These are phyloP conservation scores for Spinellus fusiger DNA, from an alignment of 192 early-diverging fungal genomes.

Conservation along the genomic window DNA sequence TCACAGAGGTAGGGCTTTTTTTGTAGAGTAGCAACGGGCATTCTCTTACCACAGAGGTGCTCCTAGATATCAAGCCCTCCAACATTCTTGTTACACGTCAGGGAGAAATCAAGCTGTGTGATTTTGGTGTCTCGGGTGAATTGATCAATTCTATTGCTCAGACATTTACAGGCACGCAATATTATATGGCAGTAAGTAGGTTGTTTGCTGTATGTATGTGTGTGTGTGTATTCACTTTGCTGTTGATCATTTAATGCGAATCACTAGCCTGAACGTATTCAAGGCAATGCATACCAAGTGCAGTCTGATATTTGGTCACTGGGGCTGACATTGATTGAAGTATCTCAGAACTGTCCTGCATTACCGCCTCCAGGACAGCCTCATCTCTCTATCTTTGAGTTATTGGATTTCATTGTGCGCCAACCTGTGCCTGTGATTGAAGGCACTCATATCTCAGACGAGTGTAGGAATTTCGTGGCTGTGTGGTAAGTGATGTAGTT, in stretches of 20 bases:
- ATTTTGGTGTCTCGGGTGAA: slow-evolving; percentile 95
- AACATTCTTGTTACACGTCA: slow-evolving; percentile 89
- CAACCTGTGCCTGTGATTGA: slow-evolving; percentile 70
- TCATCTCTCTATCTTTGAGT: slow-evolving; percentile 81
- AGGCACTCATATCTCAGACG: slow-evolving; percentile 51
- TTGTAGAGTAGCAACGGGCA: background rate
- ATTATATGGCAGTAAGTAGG: slow-evolving; percentile 85
- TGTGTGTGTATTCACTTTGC: slow-evolving; percentile 6
- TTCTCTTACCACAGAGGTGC: background rate
- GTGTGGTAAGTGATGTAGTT: slow-evolving; percentile 70
- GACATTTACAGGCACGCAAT: slow-evolving; percentile 95
- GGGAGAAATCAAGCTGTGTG: slow-evolving; percentile 93
- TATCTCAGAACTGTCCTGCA: slow-evolving; percentile 88
- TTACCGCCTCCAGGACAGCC: slow-evolving; percentile 62
- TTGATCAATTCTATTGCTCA: slow-evolving; percentile 82
- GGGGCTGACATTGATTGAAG: slow-evolving; percentile 89
- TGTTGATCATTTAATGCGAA: background rate
- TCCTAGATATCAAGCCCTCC: slow-evolving; percentile 92
- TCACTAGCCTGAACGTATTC: slow-evolving; percentile 88
- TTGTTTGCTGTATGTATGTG: slow-evolving; percentile 1
- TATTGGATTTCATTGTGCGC: slow-evolving; percentile 89
- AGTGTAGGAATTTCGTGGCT: slow-evolving; percentile 62
- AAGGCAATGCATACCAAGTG: slow-evolving; percentile 81
- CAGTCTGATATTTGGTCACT: slow-evolving; percentile 97
- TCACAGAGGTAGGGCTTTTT: slow-evolving; percentile 68